Evolutionary conservation across 352 stramenopile species (phyloP).

Genomic region (Pelagophyceae sp.): DNA sequence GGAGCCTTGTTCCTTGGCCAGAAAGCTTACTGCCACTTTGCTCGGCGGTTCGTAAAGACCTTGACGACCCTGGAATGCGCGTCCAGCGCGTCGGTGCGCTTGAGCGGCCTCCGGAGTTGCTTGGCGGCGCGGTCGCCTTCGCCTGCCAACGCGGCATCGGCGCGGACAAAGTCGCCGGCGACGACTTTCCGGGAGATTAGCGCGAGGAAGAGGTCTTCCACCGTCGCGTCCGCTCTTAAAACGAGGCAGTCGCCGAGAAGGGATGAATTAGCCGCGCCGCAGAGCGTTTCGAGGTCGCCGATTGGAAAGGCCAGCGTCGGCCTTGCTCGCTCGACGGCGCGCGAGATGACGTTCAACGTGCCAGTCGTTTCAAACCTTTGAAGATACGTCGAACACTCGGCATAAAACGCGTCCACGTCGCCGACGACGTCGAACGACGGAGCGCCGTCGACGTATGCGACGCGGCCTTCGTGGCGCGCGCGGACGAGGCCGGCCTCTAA

Average conservation of each 20-base stretch:
- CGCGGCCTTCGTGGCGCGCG: neutral
- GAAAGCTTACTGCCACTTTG: neutral
- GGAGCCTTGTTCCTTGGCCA: too few relatives aligned
- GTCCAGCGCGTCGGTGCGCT: neutral
- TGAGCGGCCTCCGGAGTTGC: too few relatives aligned
- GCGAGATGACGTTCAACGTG: neutral
- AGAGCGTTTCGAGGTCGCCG: neutral
- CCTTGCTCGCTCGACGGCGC: neutral
- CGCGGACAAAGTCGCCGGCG: conserved; percentile 26
- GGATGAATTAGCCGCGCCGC: neutral
- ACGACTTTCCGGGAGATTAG: neutral
- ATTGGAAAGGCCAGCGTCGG: neutral
- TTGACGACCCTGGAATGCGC: conserved; percentile 34
- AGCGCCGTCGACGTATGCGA: conserved; percentile 1
- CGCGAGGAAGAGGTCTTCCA: conserved; percentile 10
- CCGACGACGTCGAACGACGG: neutral
- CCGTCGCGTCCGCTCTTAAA: neutral
- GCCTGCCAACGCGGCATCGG: conserved; percentile 32
- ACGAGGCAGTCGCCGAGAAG: conserved; percentile 4
- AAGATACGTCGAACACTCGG: neutral
- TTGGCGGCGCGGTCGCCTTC: conserved; percentile 23
- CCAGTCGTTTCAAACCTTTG: neutral
- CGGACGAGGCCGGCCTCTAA: neutral
- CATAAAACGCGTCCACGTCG: neutral
- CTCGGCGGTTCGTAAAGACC: conserved; percentile 24